Conservation (phyloP, 257 asterid species). For the Gardenia jasminoides region DNA sequence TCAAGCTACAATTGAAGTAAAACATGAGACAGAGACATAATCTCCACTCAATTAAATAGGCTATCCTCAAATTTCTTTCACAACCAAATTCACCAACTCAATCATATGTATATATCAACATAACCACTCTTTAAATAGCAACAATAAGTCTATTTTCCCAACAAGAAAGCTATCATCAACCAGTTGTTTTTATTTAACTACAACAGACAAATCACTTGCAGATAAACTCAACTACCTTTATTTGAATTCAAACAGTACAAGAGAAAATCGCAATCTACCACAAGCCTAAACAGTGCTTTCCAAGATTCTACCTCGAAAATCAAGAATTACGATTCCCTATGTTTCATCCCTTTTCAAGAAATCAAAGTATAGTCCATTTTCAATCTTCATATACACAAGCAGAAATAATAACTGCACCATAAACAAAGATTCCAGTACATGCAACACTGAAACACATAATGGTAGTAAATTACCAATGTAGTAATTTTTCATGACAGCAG, state of each 20-base stretch:
- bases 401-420: background rate
- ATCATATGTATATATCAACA: too few relatives aligned
- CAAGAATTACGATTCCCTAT: background rate
- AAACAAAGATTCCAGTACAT: background rate
- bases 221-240: background rate
- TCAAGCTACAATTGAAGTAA: background rate
- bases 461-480: slow-evolving; percentile 48
- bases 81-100: too few relatives aligned
- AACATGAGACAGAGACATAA: background rate
- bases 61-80: background rate
- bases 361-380: background rate
- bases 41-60: background rate
- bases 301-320: background rate
- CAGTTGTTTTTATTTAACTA: background rate
- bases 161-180: background rate
- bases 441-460: background rate
- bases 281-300: background rate
- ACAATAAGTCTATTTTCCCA: background rate
- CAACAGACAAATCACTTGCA: too few relatives aligned
- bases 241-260: background rate
- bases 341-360: background rate
- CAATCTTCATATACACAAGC: background rate
- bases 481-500: slow-evolving; percentile 56
- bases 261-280: background rate
- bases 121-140: background rate